phyloP scores from a whole-genome alignment of 2,329 filamentous ascomycete genomes.

The Simplicillium sp. region DNA sequence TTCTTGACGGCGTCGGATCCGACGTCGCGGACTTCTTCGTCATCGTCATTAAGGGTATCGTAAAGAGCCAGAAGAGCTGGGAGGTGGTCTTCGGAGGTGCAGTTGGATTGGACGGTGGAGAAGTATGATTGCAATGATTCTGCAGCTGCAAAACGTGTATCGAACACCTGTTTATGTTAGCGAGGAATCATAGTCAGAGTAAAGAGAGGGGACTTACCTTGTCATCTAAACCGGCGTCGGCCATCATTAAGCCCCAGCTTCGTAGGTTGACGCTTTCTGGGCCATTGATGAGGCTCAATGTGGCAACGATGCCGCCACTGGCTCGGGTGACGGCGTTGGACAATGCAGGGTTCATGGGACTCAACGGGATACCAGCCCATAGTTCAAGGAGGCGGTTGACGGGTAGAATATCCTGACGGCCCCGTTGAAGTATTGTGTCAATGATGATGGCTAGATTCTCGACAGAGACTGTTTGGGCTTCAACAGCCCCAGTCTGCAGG shows the following conservation, averaged over 20 bases:
- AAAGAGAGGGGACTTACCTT: slow-evolving; percentile 26
- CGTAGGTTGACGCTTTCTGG: slow-evolving; percentile 13
- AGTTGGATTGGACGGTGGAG: slow-evolving; percentile 11
- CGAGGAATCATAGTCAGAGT: neutral
- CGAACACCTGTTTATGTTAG: slow-evolving; percentile 42
- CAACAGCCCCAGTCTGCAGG: slow-evolving; percentile 25
- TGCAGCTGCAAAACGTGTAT: slow-evolving; percentile 52
- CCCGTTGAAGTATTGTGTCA: slow-evolving; percentile 25
- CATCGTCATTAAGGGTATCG: slow-evolving; percentile 76
- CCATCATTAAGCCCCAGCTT: slow-evolving; percentile 41
- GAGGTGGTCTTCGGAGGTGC: slow-evolving; percentile 30
- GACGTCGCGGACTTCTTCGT: slow-evolving; percentile 72
- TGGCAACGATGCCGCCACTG: slow-evolving; percentile 34
- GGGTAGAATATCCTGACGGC: slow-evolving; percentile 18
- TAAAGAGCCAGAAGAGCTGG: slow-evolving; percentile 58
- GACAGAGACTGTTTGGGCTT: slow-evolving; percentile 37
- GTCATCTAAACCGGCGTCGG: slow-evolving; percentile 35
- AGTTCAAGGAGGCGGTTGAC: slow-evolving; percentile 23
- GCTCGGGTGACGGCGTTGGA: slow-evolving; percentile 38
- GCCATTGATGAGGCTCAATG: slow-evolving; percentile 15
- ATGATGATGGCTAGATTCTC: slow-evolving; percentile 36
- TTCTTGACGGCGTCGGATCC: slow-evolving; percentile 41
- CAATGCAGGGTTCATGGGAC: slow-evolving; percentile 35
- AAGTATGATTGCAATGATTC: slow-evolving; percentile 45
- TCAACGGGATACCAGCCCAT: slow-evolving; percentile 28